Evolutionary conservation across 2,329 filamentous ascomycete species (phyloP), one percentile per base, ranked within the genome.

Genomic region (Helicocarpus griseus): DNA sequence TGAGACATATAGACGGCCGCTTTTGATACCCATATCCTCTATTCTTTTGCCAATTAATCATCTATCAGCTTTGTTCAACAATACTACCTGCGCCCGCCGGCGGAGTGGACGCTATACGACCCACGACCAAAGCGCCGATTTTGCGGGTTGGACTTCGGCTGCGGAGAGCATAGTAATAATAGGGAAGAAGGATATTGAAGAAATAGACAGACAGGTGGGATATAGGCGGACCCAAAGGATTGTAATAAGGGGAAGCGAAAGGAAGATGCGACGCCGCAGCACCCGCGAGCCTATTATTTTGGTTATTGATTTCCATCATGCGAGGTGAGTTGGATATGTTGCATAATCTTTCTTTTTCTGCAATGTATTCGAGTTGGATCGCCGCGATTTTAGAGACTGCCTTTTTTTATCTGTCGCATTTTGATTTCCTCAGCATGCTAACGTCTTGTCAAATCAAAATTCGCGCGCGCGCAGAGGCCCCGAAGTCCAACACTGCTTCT

Each of bases 401-500:
- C 29, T 31, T 31, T n/a, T n/a, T n/a, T n/a, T n/a, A n/a, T n/a
- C n/a, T n/a, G n/a, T n/a, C n/a, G n/a, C n/a, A n/a, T n/a, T n/a
- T n/a, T n/a, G n/a, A n/a, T n/a, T n/a, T n/a, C n/a, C n/a, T n/a
- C n/a, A n/a, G n/a, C n/a, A n/a, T 49, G 9, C 47, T 52, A 19
- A 26, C 29, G 33, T n/a, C n/a, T n/a, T n/a, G n/a, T n/a, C n/a
- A n/a, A n/a, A n/a, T n/a, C n/a, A n/a, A n/a, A n/a, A n/a, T n/a
- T n/a, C n/a, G n/a, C n/a, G n/a, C n/a, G n/a, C n/a, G n/a, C 52
- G 26, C 58, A 83, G 82, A 66, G 93, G 93, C 7, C 93, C 93
- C 29, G 93, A 98, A 73, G 86, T 97, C 52, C 90, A 97, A 73
- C 80, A 78, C 62, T 97, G 91, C 87, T 88, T 95, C 65, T 89